Evolutionary conservation across 306 rosid genomes (phyloP).

Genomic region (Trifolium subterraneum): DNA sequence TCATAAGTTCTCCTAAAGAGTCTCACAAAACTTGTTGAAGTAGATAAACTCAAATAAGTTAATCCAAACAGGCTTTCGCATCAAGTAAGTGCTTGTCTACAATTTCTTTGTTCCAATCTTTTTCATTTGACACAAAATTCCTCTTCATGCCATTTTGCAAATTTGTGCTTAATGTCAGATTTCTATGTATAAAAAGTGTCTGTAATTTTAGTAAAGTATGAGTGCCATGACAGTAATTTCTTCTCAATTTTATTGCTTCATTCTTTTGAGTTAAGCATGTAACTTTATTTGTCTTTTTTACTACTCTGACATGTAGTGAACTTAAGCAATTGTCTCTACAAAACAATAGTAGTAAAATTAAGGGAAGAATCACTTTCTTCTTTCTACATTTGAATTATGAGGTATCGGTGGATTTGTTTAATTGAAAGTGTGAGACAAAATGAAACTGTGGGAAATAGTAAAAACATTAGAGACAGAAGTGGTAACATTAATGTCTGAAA

Average conservation of each 20-base stretch:
- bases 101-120: not conserved
- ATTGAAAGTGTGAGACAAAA: slow-evolving; percentile 31
- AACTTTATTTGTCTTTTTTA: slow-evolving; percentile 1
- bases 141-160: not conserved
- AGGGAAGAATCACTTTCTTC: not conserved
- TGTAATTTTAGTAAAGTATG: not conserved
- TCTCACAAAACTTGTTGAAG: too few relatives aligned
- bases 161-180: not conserved
- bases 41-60: too few relatives aligned
- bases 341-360: slow-evolving; percentile 4
- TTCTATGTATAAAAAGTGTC: not conserved
- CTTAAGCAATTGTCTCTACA: slow-evolving; percentile 11
- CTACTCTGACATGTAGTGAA: slow-evolving; percentile 9
- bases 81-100: not conserved
- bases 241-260: not conserved
- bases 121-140: not conserved
- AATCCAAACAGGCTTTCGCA: too few relatives aligned
- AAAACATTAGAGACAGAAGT: slow-evolving; percentile 41
- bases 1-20: too few relatives aligned
- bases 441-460: slow-evolving; percentile 46
- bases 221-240: not conserved
- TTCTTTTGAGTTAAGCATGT: not conserved
- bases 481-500: slow-evolving; percentile 47
- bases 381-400: too few relatives aligned
- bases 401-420: slow-evolving; percentile 12